Evolutionary conservation across 768 basidiomycete species (phyloP), one percentile per base, ranked within the genome.

Genomic region (Suillus luteus): DNA sequence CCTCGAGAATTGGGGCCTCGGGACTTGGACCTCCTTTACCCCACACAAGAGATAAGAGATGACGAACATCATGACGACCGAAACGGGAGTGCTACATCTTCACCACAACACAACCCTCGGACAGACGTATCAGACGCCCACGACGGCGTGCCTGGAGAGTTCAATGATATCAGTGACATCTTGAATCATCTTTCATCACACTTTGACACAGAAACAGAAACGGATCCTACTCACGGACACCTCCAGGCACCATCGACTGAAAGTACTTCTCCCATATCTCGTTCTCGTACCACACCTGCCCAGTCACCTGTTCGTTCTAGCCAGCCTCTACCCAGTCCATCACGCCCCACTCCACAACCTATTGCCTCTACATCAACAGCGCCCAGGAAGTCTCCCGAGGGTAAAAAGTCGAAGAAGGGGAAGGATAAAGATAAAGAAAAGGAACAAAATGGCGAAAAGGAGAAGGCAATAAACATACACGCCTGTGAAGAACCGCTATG

Each of bases 91-190:
- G 83, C 85, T 31, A 72, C 74, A 27, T 72, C 69, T 40, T 76
- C 79, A 49, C 73, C 70, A n/a, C 65, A 51, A 40, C 67, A 64
- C 44, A 65, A 62, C 38, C 52, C 62, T 24, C 69, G 70, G 58
- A 68, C 76, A 61, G 63, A 70, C 60, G 67, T 69, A 65, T 72
- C 80, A 55, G 72, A 76, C 69, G 80, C 78, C 58, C 79, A 86
- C 37, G 79, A 85, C 27, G 74, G 82, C 55, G 82, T 84, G 46
- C 80, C 82, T 19, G 81, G 81, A 35, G 88, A 86, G 70, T 90
- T 88, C 72, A 81, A 84, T 51, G 90, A 92, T 69, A 85, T 93
- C 64, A 86, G 83, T 71, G 91, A 92, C 69, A 92, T 92, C 62
- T 76, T 93, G 62, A 88, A 83, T 70, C 90, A 92, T 68, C 83